Base-by-base conservation (phyloP, 805 yeast species). In the Metschnikowia reukaufii region DNA sequence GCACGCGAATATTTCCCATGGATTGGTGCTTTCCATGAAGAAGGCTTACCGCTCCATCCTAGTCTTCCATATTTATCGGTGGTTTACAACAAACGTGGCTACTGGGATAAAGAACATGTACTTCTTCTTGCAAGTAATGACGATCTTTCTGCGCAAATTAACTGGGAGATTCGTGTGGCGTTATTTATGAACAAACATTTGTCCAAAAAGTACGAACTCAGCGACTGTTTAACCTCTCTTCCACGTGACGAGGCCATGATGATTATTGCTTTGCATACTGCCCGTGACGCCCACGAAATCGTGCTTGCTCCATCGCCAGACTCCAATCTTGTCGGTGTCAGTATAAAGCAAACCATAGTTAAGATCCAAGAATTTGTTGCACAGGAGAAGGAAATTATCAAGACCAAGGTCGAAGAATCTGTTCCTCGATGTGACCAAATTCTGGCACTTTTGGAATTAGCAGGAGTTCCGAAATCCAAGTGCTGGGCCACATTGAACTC, bases 121-220 rank as follows among this genome's bases (percentile, higher is more conserved):
- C 33, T 45, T 20, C 33, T 45, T 31, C 41, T 45, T 29, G 44
- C 48, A 10, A 36, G 41, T 34, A 45, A 39, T 32, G 39, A 36
- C 10, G 44, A 40, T 21, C 44, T 40, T 18, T 21, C 32, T 4
- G 30, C 35, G 12, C 48, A 45, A 17, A 19, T 45, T 29, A 23
- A 40, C 13, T 45, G 48, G 48, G 48, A 45, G n/a, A 40, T 45
- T 18, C 44, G 48, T 18, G 48, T 40, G 31, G 44, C 42, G 9
- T 17, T 45, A 16, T 27, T 30, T 21, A 39, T 45, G 15, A 30
- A 36, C 12, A 29, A 32, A 29, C 5, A 21, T 29, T 6, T 7
- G n/a, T 16, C 4, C 16, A 12, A 30, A 15, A 23, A 44, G 7
- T 10, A 4, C 6, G 18, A 45, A 4, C 39, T 40, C n/a, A n/a